Evolutionary conservation across 225 moss, liverwort and hornwort genomes (phyloP), one percentile per base, ranked within the genome.

Genomic region (Anthoceros angustus): DNA sequence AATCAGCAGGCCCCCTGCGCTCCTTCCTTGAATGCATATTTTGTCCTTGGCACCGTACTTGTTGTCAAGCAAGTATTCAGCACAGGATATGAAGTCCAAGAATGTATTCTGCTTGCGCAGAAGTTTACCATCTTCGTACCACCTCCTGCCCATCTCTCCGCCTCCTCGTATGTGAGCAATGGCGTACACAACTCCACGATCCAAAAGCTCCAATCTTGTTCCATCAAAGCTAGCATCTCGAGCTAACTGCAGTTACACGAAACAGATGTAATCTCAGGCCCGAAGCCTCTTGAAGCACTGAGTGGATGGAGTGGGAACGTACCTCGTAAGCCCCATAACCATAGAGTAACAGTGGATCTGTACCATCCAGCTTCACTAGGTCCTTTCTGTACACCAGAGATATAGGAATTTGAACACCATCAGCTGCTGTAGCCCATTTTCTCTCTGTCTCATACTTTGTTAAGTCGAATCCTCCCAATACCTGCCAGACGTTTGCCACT

Each of bases 301-400:
- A 32, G 32, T 32, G 32, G 32, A 1, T 32, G 32, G 32, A 32
- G 32, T 4, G 32, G 32, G 62, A 39, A 46, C 42, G 46, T 86
- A 93, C 90, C 87, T 94, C 94, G 66, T 94, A 94, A 39, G 94
- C 87, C 42, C 94, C 94, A 71, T 94, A 94, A 60, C 94, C 94
- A 73, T 86, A 83, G 23, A 94, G 78, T 73, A 94, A 71, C 66
- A 94, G 70, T 5, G 90, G 86, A 71, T 90, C 90, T 60, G 86
- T 84, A 66, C 90, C 94, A 70, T 94, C 87, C 74, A 94, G 71
- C 76, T 79, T 85, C 64, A 84, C 90, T 48, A 90, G 71, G 62
- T 94, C 90, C 63, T 80, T 94, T 70, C 88, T 83, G 66, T 83
- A 94, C 16, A 88, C 73, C 24, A 94, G 79, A 49, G 94, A 94